A percentile compares a stretch with the other conserved stretches of the same genome.
phyloP scores from a whole-genome alignment of 352 stramenopile genomes.

The Globisporangium lucens region DNA sequence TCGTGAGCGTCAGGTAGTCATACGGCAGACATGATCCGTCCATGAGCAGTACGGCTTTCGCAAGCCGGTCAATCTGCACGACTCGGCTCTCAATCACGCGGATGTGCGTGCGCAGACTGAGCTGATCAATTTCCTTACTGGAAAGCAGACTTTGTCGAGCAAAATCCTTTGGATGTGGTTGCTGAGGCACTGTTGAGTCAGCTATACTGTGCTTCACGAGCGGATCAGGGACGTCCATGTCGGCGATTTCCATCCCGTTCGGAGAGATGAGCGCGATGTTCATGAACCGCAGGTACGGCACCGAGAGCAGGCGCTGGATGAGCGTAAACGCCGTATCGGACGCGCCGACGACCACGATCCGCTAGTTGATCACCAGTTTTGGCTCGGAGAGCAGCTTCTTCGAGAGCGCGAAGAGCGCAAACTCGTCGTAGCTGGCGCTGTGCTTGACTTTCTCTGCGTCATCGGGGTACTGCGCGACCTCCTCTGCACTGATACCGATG shows the following conservation, averaged over 20 bases:
- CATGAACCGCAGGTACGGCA: slow-evolving; percentile 85
- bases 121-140: slow-evolving; percentile 42
- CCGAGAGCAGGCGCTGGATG: slow-evolving; percentile 66
- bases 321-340: slow-evolving; percentile 79
- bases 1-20: slow-evolving; percentile 78
- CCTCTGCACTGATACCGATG: slow-evolving; percentile 39
- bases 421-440: slow-evolving; percentile 25
- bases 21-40: slow-evolving; percentile 84
- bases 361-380: slow-evolving; percentile 78
- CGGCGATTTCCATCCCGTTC: slow-evolving; percentile 47
- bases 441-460: slow-evolving; percentile 28
- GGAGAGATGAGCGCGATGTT: slow-evolving; percentile 86
- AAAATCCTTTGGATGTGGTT: slow-evolving; percentile 36
- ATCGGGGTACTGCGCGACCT: slow-evolving; percentile 47
- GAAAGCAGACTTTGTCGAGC: slow-evolving; percentile 45
- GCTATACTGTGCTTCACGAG: neutral
- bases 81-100: slow-evolving; percentile 57
- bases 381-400: slow-evolving; percentile 85
- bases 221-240: slow-evolving; percentile 19
- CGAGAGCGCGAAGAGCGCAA: slow-evolving; percentile 84
- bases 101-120: slow-evolving; percentile 61
- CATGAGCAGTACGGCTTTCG: slow-evolving; percentile 67
- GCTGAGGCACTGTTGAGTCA: slow-evolving; percentile 8
- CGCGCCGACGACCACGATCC: slow-evolving; percentile 84
- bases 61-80: slow-evolving; percentile 67